These are phyloP conservation scores for Mitragyna speciosa DNA, from an alignment of 257 asterid species.

Conservation along the genomic window DNA sequence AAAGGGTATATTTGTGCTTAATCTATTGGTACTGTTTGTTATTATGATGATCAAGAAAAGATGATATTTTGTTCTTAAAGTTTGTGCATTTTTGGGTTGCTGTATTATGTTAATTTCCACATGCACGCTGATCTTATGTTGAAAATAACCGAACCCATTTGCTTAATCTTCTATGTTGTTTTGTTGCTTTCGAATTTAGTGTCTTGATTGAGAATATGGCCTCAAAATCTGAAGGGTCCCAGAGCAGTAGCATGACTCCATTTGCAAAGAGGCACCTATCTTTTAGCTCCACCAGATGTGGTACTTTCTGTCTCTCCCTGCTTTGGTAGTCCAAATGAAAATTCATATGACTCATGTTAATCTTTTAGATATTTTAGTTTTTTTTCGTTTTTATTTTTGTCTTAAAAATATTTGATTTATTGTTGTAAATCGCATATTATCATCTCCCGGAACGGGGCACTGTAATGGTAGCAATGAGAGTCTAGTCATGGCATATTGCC, in stretches of 20 bases:
- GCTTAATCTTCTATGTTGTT: not conserved
- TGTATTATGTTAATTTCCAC: not conserved
- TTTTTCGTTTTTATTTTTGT: not conserved
- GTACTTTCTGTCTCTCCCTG: conserved; percentile 25
- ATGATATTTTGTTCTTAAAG: not conserved
- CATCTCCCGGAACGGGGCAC: no score
- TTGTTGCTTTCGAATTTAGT: not conserved
- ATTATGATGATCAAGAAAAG: not conserved
- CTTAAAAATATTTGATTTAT: not conserved
- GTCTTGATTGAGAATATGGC: conserved; percentile 32
- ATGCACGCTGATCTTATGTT: not conserved
- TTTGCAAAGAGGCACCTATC: conserved; percentile 36
- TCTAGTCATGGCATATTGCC: no score
- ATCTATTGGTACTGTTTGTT: not conserved
- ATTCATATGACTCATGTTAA: not conserved
- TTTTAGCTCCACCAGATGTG: conserved; percentile 20
- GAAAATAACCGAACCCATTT: not conserved
- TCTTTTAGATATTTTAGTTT: not conserved
- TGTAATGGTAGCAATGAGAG: no score
- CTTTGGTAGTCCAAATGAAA: not conserved
- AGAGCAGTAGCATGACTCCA: conserved; percentile 27
- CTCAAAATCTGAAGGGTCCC: conserved; percentile 32
- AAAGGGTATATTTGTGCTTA: not conserved
- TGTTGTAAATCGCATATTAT: no score
- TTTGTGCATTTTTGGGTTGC: not conserved